phyloP scores from a whole-genome alignment of 2,329 filamentous ascomycete genomes.

The Sarocladium strictum region DNA sequence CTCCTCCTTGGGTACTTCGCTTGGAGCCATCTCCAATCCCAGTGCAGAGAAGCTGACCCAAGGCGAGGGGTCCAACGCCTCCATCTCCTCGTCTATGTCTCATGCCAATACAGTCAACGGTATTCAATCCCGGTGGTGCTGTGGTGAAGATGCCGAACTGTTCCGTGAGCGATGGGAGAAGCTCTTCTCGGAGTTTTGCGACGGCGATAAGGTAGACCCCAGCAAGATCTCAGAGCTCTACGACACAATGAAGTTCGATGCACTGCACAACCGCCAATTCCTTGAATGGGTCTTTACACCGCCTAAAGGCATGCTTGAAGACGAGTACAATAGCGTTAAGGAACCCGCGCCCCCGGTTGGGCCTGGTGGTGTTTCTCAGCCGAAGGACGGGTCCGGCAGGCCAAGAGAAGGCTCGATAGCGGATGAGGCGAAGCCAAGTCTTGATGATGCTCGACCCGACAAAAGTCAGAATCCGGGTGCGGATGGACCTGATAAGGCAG shows the following conservation, averaged over 20 bases:
- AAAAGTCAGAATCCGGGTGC: slow-evolving; percentile 26
- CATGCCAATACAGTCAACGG: slow-evolving; percentile 57
- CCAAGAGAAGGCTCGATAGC: slow-evolving; percentile 23
- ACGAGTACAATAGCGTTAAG: slow-evolving; percentile 47
- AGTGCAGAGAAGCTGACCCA: slow-evolving; percentile 36
- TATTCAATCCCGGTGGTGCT: slow-evolving; percentile 93
- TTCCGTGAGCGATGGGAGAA: slow-evolving; percentile 99
- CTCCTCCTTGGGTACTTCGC: slow-evolving; percentile 30
- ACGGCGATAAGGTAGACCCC: slow-evolving; percentile 95
- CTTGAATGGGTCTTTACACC: slow-evolving; percentile 97
- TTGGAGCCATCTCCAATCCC: slow-evolving; percentile 50
- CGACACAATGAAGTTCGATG: slow-evolving; percentile 99
- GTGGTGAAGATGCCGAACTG: slow-evolving; percentile 86
- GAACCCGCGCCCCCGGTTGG: slow-evolving; percentile 16
- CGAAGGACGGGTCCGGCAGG: slow-evolving; percentile 34
- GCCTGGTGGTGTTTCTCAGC: neutral
- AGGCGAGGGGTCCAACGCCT: slow-evolving; percentile 34
- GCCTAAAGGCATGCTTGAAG: slow-evolving; percentile 68
- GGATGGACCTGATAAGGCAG: slow-evolving; percentile 30
- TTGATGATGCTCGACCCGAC: slow-evolving; percentile 12
- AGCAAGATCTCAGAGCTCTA: slow-evolving; percentile 98
- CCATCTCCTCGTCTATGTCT: slow-evolving; percentile 45
- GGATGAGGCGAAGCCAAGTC: slow-evolving; percentile 15
- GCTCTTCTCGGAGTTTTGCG: slow-evolving; percentile 91
- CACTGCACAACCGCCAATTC: slow-evolving; percentile 92